These are phyloP conservation scores for Pyronema domesticum DNA, from an alignment of 495 filamentous ascomycete species.

Conservation along the genomic window DNA sequence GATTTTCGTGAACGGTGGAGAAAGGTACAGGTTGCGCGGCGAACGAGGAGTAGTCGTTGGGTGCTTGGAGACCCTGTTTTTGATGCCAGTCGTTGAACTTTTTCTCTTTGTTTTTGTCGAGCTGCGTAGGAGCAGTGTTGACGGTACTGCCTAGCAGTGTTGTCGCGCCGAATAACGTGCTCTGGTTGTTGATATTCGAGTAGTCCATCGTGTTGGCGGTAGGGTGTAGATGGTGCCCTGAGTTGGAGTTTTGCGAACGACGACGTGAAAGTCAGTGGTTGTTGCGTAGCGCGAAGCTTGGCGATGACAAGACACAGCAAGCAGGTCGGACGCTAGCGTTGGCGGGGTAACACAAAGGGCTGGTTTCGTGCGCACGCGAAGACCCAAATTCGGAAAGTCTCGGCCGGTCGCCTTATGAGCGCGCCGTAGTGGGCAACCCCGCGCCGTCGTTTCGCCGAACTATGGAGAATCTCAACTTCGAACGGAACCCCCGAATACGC, in stretches of 20 bases:
- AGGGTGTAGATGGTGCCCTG: neutral
- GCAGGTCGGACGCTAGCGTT: no score
- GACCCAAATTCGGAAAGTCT: no score
- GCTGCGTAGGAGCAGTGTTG: slow-evolving; percentile 10
- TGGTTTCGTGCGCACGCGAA: no score
- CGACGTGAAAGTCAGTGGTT: neutral
- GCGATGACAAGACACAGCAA: neutral
- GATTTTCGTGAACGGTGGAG: slow-evolving; percentile 16
- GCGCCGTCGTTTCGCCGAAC: no score
- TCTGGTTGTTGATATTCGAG: slow-evolving; percentile 13
- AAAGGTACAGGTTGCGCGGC: slow-evolving; percentile 19
- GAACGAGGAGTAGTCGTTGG: slow-evolving; percentile 19
- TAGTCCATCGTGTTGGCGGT: slow-evolving; percentile 15
- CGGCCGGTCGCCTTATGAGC: no score
- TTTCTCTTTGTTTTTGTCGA: slow-evolving; percentile 20
- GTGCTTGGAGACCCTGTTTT: slow-evolving; percentile 19
- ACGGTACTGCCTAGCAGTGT: slow-evolving; percentile 8
- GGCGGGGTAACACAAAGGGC: no score
- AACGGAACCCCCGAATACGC: no score
- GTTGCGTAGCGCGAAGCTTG: neutral
- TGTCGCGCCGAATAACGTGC: neutral
- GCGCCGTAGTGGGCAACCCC: no score
- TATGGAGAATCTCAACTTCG: no score
- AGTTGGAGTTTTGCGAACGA: neutral
- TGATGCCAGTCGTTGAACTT: slow-evolving; percentile 21